These are phyloP conservation scores for Heterobasidion parviporum DNA, from an alignment of 1,284 basidiomycete genomes.

Conservation along the genomic window DNA sequence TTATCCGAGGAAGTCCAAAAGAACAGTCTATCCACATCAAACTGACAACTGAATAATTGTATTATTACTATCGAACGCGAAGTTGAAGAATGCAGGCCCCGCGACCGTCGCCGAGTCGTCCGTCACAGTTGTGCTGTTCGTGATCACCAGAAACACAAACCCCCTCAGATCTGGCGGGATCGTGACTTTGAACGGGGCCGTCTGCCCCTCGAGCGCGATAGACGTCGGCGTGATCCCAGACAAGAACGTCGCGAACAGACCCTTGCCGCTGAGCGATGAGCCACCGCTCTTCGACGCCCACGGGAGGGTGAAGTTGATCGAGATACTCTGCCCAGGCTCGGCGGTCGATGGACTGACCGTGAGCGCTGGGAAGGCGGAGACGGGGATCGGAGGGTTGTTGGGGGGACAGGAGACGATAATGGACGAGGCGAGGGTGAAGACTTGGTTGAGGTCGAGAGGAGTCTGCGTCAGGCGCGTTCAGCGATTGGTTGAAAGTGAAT, in stretches of 20 bases:
- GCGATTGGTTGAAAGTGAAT: not conserved
- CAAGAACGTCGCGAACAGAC: constrained; percentile 3
- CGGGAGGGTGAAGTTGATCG: constrained; percentile 12
- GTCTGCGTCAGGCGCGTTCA: constrained; percentile 3
- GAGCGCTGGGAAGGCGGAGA: constrained; percentile 29
- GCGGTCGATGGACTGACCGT: constrained; percentile 16
- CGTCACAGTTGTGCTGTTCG: not conserved
- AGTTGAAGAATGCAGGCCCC: constrained; percentile 3
- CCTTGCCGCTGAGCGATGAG: not conserved
- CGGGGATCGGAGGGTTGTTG: constrained; percentile 29
- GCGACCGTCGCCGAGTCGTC: constrained; percentile 5
- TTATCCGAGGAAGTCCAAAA: too few species aligned
- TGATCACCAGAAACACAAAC: constrained; percentile 1
- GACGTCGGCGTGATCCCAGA: not conserved
- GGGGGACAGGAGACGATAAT: constrained; percentile 26
- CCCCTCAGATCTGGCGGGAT: not conserved
- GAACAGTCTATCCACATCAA: not conserved
- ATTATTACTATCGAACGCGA: constrained; percentile 3
- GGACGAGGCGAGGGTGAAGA: constrained; percentile 10
- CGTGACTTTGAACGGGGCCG: constrained; percentile 1
- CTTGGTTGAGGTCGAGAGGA: constrained; percentile 8
- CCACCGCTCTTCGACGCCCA: not conserved
- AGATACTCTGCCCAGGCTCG: constrained; percentile 18
- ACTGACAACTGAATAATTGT: constrained; percentile 1
- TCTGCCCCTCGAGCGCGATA: not conserved